Evolutionary conservation across 139 green algal species (phyloP).

Genomic region (Gonium pectorale): DNA sequence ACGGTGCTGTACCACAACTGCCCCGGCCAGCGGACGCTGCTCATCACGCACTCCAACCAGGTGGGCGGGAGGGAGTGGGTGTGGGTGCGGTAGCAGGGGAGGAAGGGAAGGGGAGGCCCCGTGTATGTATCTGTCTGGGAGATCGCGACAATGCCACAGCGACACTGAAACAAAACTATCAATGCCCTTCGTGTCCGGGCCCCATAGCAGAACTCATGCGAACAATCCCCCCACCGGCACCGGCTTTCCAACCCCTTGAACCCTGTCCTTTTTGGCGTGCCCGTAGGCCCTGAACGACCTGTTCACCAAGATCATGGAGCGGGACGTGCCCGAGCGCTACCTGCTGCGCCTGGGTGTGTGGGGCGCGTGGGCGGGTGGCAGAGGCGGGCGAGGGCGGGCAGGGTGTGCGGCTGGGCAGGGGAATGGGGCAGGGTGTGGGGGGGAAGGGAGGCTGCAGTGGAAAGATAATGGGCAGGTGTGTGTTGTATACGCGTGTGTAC

Average conservation of each 20-base stretch:
- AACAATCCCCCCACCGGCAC: neutral
- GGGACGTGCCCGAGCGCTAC: constrained; percentile 85
- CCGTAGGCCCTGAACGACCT: constrained; percentile 91
- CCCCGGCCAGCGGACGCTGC: constrained; percentile 91
- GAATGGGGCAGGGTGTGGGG: no score
- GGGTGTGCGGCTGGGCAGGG: no score
- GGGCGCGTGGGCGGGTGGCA: neutral
- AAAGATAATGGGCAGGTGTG: no score
- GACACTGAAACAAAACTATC: no score
- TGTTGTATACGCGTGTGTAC: no score
- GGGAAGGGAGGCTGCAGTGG: no score
- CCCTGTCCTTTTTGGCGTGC: neutral
- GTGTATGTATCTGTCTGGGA: no score
- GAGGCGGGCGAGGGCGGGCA: no score
- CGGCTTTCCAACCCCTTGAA: neutral
- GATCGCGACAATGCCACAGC: no score
- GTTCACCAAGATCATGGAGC: constrained; percentile 94
- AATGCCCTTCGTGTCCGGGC: no score
- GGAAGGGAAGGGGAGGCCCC: neutral
- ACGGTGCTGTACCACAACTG: constrained; percentile 96
- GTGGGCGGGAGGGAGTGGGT: neutral
- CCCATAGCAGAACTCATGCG: no score
- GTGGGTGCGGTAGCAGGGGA: no score
- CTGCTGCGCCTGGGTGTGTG: constrained; percentile 89
- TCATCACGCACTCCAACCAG: constrained; percentile 99